Evolutionary conservation across 1,284 basidiomycete genomes (phyloP), one percentile per base, ranked within the genome.

Genomic region (Neolentinus lepideus): DNA sequence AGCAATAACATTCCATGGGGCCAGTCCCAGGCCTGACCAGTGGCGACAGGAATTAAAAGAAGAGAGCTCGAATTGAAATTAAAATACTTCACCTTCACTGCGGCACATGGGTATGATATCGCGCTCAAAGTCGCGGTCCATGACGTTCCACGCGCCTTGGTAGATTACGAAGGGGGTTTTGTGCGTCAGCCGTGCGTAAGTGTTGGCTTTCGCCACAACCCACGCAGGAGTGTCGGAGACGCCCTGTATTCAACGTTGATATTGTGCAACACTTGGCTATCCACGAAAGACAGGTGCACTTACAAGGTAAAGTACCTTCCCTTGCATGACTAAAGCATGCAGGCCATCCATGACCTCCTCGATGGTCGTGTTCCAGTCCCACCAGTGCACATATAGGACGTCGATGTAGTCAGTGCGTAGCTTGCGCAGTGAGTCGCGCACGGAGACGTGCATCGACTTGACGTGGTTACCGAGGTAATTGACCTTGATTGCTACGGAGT

Each of bases 71-170:
- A 14, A 14, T 25, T 31, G 9, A 47, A 25, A 12, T 24, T 24
- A 14, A 14, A 24, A 29, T n/a, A 21, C 11, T 54, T 52, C 55
- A 65, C 79, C 78, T 60, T 74, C 67, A 12, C 61, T 60, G 19
- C 71, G 68, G 9, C 67, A 70, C 78, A 82, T 81, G 1, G 77
- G 79, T 29, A 82, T 70, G 53, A 82, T 79, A 6, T 82, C 79
- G 3, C 77, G 66, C 66, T 81, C 79, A 52, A 80, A 71, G 35
- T 72, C 71, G 16, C 79, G 71, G 10, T 66, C 50, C 54, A 77
- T 65, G n/a, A 79, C 68, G 57, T 70, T 78, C 79, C 80, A 82
- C 24, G 61, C 59, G n/a, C 80, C 80, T 60, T 82, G 79, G 60
- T 82, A 82, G 57, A 82, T 70, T 2, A 71, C 68, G 60, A 82